These are phyloP conservation scores for Ilyonectria destructans DNA, from an alignment of 2,329 filamentous ascomycete species.

Conservation along the genomic window DNA sequence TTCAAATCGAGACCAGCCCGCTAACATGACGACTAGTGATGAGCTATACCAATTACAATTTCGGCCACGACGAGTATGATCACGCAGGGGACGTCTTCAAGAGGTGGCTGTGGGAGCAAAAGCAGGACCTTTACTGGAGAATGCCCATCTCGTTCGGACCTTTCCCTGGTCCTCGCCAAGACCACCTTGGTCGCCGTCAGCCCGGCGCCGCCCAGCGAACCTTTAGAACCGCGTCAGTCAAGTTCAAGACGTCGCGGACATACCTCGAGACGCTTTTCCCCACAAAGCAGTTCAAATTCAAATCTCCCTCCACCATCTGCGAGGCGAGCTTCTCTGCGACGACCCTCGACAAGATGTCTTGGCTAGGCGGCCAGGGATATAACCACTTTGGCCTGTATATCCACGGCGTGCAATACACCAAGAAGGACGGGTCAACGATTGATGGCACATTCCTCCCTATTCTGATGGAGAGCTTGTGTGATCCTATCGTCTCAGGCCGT, in stretches of 20 bases:
- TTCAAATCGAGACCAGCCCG: not conserved
- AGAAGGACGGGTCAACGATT: constrained; percentile 63
- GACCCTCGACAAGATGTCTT: constrained; percentile 69
- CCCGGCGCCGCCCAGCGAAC: constrained; percentile 44
- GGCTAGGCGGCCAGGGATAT: constrained; percentile 75
- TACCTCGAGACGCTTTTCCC: constrained; percentile 59
- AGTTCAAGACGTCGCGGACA: constrained; percentile 67
- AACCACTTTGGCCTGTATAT: constrained; percentile 73
- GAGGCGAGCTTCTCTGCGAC: constrained; percentile 62
- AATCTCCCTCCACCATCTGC: constrained; percentile 63
- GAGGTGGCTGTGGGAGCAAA: constrained; percentile 38
- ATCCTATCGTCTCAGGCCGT: constrained; percentile 69
- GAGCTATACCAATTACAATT: constrained; percentile 37
- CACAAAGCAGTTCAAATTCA: constrained; percentile 66
- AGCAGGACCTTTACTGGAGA: constrained; percentile 36
- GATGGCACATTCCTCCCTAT: constrained; percentile 70
- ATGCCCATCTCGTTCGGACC: constrained; percentile 49
- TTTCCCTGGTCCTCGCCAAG: constrained; percentile 38
- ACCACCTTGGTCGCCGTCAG: constrained; percentile 24
- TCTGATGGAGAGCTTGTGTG: constrained; percentile 65
- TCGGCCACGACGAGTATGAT: constrained; percentile 45
- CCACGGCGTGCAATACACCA: constrained; percentile 73
- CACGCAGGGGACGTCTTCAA: constrained; percentile 34
- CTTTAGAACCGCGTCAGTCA: constrained; percentile 64
- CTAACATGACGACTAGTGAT: constrained; percentile 31